A percentile compares a stretch with the other conserved stretches of the same genome.
These are phyloP conservation scores for Thelonectria olida DNA, from an alignment of 2,329 filamentous ascomycete species.

Conservation along the genomic window DNA sequence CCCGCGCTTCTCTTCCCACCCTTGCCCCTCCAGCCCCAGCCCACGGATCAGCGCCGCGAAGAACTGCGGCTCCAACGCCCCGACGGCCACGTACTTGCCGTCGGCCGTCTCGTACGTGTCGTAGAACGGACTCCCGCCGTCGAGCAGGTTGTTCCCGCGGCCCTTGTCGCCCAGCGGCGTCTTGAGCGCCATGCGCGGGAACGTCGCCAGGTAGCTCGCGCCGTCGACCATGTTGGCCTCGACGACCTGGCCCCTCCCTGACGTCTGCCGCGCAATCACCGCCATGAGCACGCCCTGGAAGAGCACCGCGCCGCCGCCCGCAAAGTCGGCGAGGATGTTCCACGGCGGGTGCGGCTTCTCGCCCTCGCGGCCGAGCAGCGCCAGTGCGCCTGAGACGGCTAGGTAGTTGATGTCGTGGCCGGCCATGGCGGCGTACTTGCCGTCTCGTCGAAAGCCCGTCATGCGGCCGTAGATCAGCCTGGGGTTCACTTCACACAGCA, in stretches of 20 bases:
- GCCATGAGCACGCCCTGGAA: slow-evolving; percentile 87
- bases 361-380: slow-evolving; percentile 75
- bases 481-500: slow-evolving; percentile 74
- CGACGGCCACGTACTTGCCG: slow-evolving; percentile 84
- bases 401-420: slow-evolving; percentile 98
- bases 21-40: slow-evolving; percentile 64
- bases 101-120: slow-evolving; percentile 88
- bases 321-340: slow-evolving; percentile 92
- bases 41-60: slow-evolving; percentile 74
- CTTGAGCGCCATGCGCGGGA: slow-evolving; percentile 75
- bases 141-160: slow-evolving; percentile 80
- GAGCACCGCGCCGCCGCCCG: slow-evolving; percentile 84
- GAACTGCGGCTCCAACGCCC: slow-evolving; percentile 89
- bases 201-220: slow-evolving; percentile 78
- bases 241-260: slow-evolving; percentile 84
- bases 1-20: slow-evolving; percentile 62
- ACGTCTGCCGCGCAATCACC: slow-evolving; percentile 70
- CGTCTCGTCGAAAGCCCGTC: slow-evolving; percentile 90
- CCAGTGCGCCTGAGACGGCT: slow-evolving; percentile 82
- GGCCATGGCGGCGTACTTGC: slow-evolving; percentile 86
- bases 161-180: slow-evolving; percentile 68
- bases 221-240: slow-evolving; percentile 99
- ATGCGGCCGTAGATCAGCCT: slow-evolving; percentile 84
- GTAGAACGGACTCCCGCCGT: slow-evolving; percentile 89
- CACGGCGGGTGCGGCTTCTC: slow-evolving; percentile 80